Percentiles rank a stretch among this genome's conserved stretches.
Evolutionary conservation across 1,284 basidiomycete species (phyloP).

Genomic region (Ustanciosporium gigantosporum): DNA sequence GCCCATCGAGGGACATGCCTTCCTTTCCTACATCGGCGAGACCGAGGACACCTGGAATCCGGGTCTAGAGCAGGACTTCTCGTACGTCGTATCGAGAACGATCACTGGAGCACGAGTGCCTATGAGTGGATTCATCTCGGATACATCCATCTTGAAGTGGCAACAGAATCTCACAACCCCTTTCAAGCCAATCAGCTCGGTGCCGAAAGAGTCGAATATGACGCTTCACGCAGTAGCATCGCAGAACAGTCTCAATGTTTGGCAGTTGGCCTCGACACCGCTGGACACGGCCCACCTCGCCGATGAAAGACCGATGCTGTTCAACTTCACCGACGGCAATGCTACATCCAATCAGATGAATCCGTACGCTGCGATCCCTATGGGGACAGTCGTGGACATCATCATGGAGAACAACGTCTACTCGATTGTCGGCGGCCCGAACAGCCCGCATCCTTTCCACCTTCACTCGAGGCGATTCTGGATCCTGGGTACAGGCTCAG

Average conservation of each 20-base stretch:
- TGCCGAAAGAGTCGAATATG: constrained; percentile 24
- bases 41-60: constrained; percentile 15
- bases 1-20: constrained; percentile 36
- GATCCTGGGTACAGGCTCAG: constrained; percentile 32
- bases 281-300: constrained; percentile 34
- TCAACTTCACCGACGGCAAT: constrained; percentile 30
- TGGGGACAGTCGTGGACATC: constrained; percentile 38
- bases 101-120: constrained; percentile 15
- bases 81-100: constrained; percentile 6
- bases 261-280: constrained; percentile 38
- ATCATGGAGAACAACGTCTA: constrained; percentile 42
- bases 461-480: constrained; percentile 43
- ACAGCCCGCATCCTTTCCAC: constrained; percentile 45
- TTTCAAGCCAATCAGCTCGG: constrained; percentile 18
- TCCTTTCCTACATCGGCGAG: constrained; percentile 36
- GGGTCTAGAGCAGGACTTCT: constrained; percentile 22
- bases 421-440: constrained; percentile 40
- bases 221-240: constrained; percentile 43
- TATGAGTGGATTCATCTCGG: constrained; percentile 23
- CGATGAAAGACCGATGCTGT: constrained; percentile 34
- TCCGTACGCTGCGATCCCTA: constrained; percentile 22
- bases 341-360: constrained; percentile 20
- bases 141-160: constrained; percentile 26
- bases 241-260: constrained; percentile 42
- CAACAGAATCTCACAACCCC: constrained; percentile 19